Evolutionary conservation across 345 rosid genomes (phyloP).

Genomic region (Ceriops tagal): DNA sequence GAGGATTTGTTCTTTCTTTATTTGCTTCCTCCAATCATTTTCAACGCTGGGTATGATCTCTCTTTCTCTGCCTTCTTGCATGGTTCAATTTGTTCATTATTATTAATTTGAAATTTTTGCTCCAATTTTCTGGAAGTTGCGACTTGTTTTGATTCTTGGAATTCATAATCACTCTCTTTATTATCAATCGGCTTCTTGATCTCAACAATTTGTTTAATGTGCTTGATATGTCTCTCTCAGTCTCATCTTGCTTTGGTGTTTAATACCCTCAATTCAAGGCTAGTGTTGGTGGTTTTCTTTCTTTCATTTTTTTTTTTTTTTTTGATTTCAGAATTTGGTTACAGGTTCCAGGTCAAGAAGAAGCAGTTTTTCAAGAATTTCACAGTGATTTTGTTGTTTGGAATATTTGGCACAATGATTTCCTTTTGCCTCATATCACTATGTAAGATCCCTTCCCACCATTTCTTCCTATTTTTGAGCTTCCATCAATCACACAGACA

Average conservation of each 20-base stretch:
- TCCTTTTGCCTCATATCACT: constrained; percentile 63
- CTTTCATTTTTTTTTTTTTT: background rate
- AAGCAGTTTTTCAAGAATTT: constrained; percentile 75
- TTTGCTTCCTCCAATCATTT: constrained; percentile 71
- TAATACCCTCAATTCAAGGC: background rate
- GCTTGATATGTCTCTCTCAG: background rate
- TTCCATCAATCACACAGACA: background rate
- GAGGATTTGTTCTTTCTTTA: constrained; percentile 77
- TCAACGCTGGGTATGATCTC: constrained; percentile 63
- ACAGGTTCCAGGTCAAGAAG: constrained; percentile 79
- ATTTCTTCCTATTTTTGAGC: background rate
- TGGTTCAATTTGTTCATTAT: background rate
- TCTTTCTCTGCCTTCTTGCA: constrained; percentile 6
- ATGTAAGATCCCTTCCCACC: constrained; percentile 30
- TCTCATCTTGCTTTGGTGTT: background rate
- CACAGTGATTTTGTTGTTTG: constrained; percentile 59
- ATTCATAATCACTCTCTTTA: no score
- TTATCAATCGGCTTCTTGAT: no score
- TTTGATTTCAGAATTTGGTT: constrained; percentile 16
- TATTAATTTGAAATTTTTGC: background rate
- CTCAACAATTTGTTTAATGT: background rate
- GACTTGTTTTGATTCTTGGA: background rate
- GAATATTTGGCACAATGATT: constrained; percentile 60
- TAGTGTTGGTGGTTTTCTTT: background rate
- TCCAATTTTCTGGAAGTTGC: background rate